Evolutionary conservation across 1,139 yeast genomes (phyloP).

Genomic region (Candida sp.): DNA sequence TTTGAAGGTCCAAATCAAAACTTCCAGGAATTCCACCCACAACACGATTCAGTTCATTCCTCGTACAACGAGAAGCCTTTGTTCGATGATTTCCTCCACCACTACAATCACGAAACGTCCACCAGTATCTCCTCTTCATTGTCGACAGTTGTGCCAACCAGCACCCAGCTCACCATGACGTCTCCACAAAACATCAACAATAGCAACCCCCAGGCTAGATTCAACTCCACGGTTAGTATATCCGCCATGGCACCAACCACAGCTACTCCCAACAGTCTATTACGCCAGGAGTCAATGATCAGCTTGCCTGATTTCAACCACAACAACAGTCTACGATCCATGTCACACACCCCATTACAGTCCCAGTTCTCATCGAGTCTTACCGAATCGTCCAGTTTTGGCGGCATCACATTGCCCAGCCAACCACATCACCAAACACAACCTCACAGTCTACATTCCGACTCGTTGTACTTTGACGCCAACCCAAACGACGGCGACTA

Average conservation of each 20-base stretch:
- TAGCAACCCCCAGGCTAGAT: neutral
- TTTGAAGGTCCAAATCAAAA: constrained; percentile 36
- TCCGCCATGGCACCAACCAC: constrained; percentile 5
- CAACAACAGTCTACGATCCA: constrained; percentile 8
- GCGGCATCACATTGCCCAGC: constrained; percentile 13
- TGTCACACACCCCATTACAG: constrained; percentile 6
- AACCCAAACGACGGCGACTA: constrained; percentile 2
- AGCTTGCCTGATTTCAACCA: constrained; percentile 26
- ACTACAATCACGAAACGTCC: constrained; percentile 5
- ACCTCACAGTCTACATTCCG: neutral
- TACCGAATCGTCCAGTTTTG: constrained; percentile 1
- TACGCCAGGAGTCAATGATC: constrained; percentile 27
- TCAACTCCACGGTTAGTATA: constrained; percentile 7
- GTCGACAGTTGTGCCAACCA: constrained; percentile 13
- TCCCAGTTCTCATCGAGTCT: constrained; percentile 5
- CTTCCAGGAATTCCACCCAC: constrained; percentile 13
- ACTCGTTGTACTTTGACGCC: constrained; percentile 10
- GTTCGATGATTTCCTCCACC: constrained; percentile 16
- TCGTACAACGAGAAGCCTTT: constrained; percentile 15
- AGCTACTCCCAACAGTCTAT: constrained; percentile 19
- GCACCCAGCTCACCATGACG: constrained; percentile 10
- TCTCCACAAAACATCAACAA: neutral
- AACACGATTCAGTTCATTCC: constrained; percentile 12
- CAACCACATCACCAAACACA: constrained; percentile 7
- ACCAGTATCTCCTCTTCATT: constrained; percentile 11